Evolutionary conservation across 2,329 filamentous ascomycete species (phyloP).

Genomic region (Trichoderma aggressivum): DNA sequence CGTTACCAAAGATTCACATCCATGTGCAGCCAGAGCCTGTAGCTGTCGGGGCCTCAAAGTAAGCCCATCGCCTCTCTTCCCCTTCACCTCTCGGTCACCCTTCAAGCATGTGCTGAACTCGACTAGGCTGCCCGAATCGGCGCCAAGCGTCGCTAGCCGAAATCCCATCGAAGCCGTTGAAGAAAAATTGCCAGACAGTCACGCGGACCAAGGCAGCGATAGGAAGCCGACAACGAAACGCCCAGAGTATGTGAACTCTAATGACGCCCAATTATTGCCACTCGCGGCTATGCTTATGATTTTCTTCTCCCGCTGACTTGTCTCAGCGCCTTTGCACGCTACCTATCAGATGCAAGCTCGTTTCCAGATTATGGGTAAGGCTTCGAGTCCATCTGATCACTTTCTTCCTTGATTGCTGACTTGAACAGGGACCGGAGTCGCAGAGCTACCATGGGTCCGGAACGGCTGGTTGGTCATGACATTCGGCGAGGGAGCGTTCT

Average conservation of each 20-base stretch:
- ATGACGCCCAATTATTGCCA: background rate
- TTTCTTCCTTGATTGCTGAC: constrained; percentile 22
- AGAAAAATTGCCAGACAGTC: constrained; percentile 29
- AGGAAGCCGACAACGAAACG: constrained; percentile 24
- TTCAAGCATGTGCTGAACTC: background rate
- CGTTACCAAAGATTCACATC: background rate
- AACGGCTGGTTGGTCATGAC: constrained; percentile 25
- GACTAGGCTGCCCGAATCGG: background rate
- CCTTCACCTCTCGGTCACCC: background rate
- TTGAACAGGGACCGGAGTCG: constrained; percentile 22
- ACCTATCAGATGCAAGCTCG: constrained; percentile 36
- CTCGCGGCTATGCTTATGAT: background rate
- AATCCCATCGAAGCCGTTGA: background rate
- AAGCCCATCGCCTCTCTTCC: background rate
- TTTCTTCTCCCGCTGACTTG: constrained; percentile 19
- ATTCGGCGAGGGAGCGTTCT: too few species aligned
- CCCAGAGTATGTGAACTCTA: constrained; percentile 32
- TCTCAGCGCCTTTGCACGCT: constrained; percentile 33
- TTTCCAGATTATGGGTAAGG: constrained; percentile 44
- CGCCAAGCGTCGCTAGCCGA: constrained; percentile 9
- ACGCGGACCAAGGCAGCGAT: constrained; percentile 20
- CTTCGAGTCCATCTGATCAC: constrained; percentile 7
- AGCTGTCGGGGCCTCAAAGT: constrained; percentile 13
- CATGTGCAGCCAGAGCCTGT: constrained; percentile 6
- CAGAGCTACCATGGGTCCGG: constrained; percentile 22